phyloP scores from a whole-genome alignment of 2,329 filamentous ascomycete genomes.

The Fusarium nurragi region DNA sequence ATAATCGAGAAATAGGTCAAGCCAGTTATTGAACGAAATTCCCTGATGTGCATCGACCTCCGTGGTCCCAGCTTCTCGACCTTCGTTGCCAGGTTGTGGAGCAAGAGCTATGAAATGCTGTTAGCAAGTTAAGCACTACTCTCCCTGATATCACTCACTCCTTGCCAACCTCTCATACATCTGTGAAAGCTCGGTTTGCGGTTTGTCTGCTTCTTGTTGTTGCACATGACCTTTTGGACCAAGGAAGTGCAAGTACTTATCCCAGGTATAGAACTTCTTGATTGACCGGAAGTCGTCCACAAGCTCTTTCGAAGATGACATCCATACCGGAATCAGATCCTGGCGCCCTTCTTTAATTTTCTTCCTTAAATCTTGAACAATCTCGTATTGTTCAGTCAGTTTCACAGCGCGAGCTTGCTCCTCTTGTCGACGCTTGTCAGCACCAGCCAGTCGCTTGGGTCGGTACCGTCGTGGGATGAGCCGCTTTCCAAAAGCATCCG shows the following conservation, averaged over 20 bases:
- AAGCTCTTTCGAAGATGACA: slow-evolving; percentile 66
- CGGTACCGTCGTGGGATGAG: slow-evolving; percentile 54
- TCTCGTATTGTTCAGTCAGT: slow-evolving; percentile 54
- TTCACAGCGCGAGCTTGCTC: slow-evolving; percentile 55
- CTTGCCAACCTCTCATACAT: slow-evolving; percentile 66
- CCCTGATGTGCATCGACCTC: slow-evolving; percentile 70
- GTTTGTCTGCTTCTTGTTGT: slow-evolving; percentile 35
- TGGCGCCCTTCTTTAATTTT: slow-evolving; percentile 54
- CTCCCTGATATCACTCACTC: slow-evolving; percentile 52
- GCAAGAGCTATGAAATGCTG: slow-evolving; percentile 46
- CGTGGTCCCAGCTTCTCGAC: slow-evolving; percentile 42
- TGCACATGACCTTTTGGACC: slow-evolving; percentile 48
- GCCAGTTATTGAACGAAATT: slow-evolving; percentile 84
- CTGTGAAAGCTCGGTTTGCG: slow-evolving; percentile 59
- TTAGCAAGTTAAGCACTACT: slow-evolving; percentile 4
- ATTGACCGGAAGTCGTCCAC: slow-evolving; percentile 71
- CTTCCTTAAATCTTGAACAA: slow-evolving; percentile 55
- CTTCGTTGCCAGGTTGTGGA: slow-evolving; percentile 42
- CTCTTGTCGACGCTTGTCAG: slow-evolving; percentile 56
- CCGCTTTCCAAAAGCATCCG: slow-evolving; percentile 28
- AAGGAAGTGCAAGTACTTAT: slow-evolving; percentile 69
- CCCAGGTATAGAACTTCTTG: slow-evolving; percentile 73
- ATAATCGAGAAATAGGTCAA: slow-evolving; percentile 90
- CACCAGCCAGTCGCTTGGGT: slow-evolving; percentile 57
- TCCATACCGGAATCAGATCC: slow-evolving; percentile 62